Evolutionary conservation across 106 monocot species (phyloP).

Genomic region (Dioscorea alata): DNA sequence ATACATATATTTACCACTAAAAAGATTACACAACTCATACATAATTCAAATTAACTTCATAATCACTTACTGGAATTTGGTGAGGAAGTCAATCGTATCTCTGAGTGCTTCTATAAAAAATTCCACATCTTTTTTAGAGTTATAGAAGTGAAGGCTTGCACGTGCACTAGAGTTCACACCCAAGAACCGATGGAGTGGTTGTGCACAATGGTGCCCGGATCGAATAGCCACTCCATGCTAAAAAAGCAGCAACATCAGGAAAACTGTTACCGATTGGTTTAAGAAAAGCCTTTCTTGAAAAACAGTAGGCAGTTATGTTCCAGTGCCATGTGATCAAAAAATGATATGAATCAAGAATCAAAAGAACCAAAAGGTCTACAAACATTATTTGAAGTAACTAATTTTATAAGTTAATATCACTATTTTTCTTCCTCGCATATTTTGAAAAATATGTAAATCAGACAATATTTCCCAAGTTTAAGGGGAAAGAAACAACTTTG

Average conservation of each 20-base stretch:
- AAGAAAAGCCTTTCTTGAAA: too few relatives aligned
- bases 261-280: too few relatives aligned
- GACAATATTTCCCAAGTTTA: too few relatives aligned
- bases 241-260: conserved; percentile 3
- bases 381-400: too few relatives aligned
- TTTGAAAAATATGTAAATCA: too few relatives aligned
- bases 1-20: background rate
- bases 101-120: conserved; percentile 65
- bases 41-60: background rate
- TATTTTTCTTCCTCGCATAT: too few relatives aligned
- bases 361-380: too few relatives aligned
- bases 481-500: background rate
- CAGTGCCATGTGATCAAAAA: too few relatives aligned
- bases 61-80: conserved; percentile 27
- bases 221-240: conserved; percentile 88
- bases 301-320: too few relatives aligned
- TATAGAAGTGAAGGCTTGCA: conserved; percentile 91
- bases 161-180: conserved; percentile 71
- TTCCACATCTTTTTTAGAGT: conserved; percentile 81
- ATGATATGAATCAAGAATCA: too few relatives aligned
- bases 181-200: conserved; percentile 66
- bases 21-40: background rate
- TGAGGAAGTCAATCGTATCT: conserved; percentile 65
- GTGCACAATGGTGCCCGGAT: conserved; percentile 95
- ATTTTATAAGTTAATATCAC: too few relatives aligned